phyloP scores from a whole-genome alignment of 139 green algal genomes.

The Astrephomene gubernaculifera region DNA sequence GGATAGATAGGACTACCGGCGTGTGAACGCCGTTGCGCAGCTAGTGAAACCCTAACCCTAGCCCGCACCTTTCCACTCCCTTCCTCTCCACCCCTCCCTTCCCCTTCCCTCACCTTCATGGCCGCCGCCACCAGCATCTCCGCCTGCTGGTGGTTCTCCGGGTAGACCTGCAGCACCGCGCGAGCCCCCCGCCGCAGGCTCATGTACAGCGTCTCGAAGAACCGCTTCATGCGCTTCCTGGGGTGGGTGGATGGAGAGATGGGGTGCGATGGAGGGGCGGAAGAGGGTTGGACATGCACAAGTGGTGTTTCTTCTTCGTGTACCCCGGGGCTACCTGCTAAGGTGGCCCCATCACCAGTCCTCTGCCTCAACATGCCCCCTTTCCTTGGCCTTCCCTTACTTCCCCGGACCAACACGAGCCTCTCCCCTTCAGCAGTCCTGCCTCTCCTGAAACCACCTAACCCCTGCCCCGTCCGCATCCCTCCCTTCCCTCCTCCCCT shows the following conservation, averaged over 20 bases:
- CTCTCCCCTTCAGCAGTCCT: too few relatives aligned
- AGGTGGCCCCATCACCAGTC: too few relatives aligned
- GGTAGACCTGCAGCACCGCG: conserved; percentile 94
- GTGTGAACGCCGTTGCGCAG: too few relatives aligned
- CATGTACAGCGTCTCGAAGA: conserved; percentile 93
- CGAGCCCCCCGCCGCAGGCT: conserved; percentile 82
- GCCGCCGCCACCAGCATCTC: conserved; percentile 94
- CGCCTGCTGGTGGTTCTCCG: conserved; percentile 84
- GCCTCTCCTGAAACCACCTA: too few relatives aligned
- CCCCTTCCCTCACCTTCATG: conserved; percentile 76
- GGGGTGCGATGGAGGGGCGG: neutral
- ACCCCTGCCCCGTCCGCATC: too few relatives aligned
- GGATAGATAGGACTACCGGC: too few relatives aligned
- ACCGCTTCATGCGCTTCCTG: conserved; percentile 81
- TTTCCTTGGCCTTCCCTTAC: neutral
- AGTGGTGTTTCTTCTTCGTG: too few relatives aligned
- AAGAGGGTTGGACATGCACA: neutral
- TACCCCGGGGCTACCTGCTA: too few relatives aligned
- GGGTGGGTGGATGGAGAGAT: neutral
- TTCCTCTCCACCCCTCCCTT: neutral
- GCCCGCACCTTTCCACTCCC: neutral
- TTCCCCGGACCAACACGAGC: too few relatives aligned
- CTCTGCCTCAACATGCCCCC: too few relatives aligned
- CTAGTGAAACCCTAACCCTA: too few relatives aligned
- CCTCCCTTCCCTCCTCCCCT: neutral